These are phyloP conservation scores for Leccinum angustisporum DNA, from an alignment of 1,284 basidiomycete species.

Conservation along the genomic window DNA sequence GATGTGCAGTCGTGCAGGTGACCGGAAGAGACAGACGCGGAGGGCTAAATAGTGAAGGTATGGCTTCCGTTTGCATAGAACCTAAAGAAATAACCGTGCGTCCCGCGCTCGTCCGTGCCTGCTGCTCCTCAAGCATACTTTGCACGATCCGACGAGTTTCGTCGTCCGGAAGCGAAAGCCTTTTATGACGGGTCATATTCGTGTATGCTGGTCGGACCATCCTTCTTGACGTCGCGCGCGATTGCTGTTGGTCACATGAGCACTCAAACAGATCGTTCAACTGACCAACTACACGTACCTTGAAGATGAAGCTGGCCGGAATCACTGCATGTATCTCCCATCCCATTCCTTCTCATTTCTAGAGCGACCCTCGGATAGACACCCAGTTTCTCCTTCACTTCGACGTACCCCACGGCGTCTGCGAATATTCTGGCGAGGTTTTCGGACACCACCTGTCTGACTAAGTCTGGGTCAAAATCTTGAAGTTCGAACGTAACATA, in stretches of 20 bases:
- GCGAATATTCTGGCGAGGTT: not conserved
- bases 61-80: too few relatives aligned
- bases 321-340: not conserved
- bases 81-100: too few relatives aligned
- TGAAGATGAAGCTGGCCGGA: not conserved
- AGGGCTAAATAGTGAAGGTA: too few relatives aligned
- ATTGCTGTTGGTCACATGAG: not conserved
- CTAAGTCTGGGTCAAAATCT: not conserved
- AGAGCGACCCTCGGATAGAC: not conserved
- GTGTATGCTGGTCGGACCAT: too few relatives aligned
- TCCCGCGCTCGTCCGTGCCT: too few relatives aligned
- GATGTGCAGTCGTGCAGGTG: too few relatives aligned
- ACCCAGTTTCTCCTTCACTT: not conserved
- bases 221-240: constrained; percentile 51
- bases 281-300: not conserved
- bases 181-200: too few relatives aligned
- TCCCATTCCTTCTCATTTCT: not conserved
- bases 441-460: not conserved
- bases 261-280: not conserved
- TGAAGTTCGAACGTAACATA: not conserved
- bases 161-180: too few relatives aligned
- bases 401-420: not conserved
- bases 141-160: too few relatives aligned
- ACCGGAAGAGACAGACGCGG: too few relatives aligned
- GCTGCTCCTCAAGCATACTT: too few relatives aligned